These are phyloP conservation scores for Anisodus tanguticus DNA, from an alignment of 257 asterid species.

Conservation along the genomic window DNA sequence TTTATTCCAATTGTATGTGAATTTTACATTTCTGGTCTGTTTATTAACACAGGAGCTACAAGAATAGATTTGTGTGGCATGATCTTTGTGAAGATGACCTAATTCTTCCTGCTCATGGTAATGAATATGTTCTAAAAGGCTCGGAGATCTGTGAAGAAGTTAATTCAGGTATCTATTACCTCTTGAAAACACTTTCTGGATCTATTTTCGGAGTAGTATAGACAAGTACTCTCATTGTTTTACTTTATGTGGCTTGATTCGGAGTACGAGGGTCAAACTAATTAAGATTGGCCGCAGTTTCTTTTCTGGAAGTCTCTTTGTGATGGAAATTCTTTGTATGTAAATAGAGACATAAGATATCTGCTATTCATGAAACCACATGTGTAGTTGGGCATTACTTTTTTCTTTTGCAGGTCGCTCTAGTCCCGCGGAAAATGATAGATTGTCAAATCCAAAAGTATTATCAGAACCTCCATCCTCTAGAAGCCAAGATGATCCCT, in stretches of 20 bases:
- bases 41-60: slow-evolving; percentile 66
- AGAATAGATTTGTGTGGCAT: slow-evolving; percentile 93
- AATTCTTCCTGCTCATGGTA: slow-evolving; percentile 80
- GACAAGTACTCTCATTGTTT: too few species aligned
- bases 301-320: background rate
- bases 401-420: slow-evolving; percentile 53
- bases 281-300: background rate
- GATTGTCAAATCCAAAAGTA: slow-evolving; percentile 63
- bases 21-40: slow-evolving; percentile 6
- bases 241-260: too few species aligned
- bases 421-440: slow-evolving; percentile 61
- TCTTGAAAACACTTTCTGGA: background rate
- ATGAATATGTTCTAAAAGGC: slow-evolving; percentile 92
- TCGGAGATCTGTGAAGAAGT: slow-evolving; percentile 87
- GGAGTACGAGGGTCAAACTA: too few species aligned
- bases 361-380: background rate
- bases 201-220: background rate
- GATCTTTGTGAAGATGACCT: slow-evolving; percentile 86
- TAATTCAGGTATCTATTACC: slow-evolving; percentile 39
- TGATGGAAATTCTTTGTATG: background rate
- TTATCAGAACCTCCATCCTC: slow-evolving; percentile 77
- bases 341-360: background rate
- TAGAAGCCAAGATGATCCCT: slow-evolving; percentile 79
- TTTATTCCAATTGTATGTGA: background rate
- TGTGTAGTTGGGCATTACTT: background rate